Conservation (phyloP, 768 basidiomycete genomes). For the Podaxis sp. region DNA sequence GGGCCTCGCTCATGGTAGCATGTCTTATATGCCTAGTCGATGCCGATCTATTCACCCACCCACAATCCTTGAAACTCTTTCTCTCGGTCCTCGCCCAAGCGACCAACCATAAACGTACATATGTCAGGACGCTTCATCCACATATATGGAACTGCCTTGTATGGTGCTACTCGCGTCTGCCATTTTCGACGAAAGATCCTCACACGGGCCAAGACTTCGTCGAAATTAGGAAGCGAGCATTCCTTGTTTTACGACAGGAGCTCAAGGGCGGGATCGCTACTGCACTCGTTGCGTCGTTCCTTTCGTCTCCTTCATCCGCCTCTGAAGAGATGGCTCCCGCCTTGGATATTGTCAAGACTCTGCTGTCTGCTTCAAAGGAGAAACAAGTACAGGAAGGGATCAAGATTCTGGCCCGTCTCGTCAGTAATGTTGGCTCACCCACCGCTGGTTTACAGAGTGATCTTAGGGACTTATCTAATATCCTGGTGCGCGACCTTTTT, state of each 20-base stretch:
- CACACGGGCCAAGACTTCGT: slow-evolving; percentile 20
- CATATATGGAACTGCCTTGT: slow-evolving; percentile 55
- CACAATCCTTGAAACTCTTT: slow-evolving; percentile 36
- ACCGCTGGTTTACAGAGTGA: background rate
- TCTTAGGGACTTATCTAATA: background rate
- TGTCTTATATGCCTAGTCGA: slow-evolving; percentile 51
- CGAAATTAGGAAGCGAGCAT: slow-evolving; percentile 34
- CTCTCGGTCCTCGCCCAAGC: slow-evolving; percentile 33
- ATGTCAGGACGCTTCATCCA: slow-evolving; percentile 38
- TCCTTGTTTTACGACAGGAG: slow-evolving; percentile 47
- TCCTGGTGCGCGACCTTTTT: slow-evolving; percentile 11
- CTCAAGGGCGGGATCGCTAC: slow-evolving; percentile 43
- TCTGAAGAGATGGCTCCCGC: slow-evolving; percentile 9
- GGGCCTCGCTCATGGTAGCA: slow-evolving; percentile 44
- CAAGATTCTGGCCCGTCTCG: slow-evolving; percentile 11
- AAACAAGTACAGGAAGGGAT: slow-evolving; percentile 4
- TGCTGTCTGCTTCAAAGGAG: slow-evolving; percentile 13
- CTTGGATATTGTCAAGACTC: slow-evolving; percentile 14
- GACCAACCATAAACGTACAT: slow-evolving; percentile 31
- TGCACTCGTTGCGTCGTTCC: slow-evolving; percentile 39
- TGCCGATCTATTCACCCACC: slow-evolving; percentile 40
- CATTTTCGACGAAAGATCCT: slow-evolving; percentile 16
- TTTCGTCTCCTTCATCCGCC: slow-evolving; percentile 20
- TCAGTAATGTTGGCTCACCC: slow-evolving; percentile 1
- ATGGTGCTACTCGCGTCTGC: slow-evolving; percentile 53